Evolutionary conservation across 768 basidiomycete genomes (phyloP).

Genomic region (Suillus hirtellus): DNA sequence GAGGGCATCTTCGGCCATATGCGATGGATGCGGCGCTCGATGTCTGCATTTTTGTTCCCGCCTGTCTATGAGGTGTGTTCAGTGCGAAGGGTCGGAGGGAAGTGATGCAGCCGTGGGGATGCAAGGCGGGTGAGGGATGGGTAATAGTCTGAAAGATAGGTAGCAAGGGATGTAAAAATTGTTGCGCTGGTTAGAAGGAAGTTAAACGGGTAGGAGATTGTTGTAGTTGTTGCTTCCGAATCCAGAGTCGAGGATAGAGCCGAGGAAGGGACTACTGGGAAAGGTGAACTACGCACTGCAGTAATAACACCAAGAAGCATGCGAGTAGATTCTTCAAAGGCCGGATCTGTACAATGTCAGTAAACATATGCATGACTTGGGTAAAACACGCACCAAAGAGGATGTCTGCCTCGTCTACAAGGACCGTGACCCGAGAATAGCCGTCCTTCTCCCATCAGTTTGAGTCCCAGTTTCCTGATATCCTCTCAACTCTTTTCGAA

Average conservation of each 20-base stretch:
- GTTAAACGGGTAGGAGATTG: conserved; percentile 68
- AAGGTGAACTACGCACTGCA: conserved; percentile 43
- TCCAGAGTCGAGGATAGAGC: conserved; percentile 19
- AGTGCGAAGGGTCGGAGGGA: conserved; percentile 68
- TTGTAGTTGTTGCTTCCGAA: conserved; percentile 9
- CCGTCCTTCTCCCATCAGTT: no score
- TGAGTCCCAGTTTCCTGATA: no score
- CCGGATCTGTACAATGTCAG: conserved; percentile 54
- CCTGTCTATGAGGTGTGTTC: conserved; percentile 78
- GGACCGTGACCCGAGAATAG: no score
- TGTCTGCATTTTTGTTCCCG: conserved; percentile 79
- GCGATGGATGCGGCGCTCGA: conserved; percentile 68
- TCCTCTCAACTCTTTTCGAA: no score
- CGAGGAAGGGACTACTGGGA: conserved; percentile 19
- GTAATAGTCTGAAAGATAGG: conserved; percentile 62
- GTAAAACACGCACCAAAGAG: conserved; percentile 62
- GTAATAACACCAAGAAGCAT: conserved; percentile 71
- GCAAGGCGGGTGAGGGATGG: conserved; percentile 69
- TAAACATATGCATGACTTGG: neutral
- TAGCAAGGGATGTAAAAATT: conserved; percentile 72
- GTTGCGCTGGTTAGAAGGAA: conserved; percentile 86
- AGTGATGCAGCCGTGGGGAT: conserved; percentile 76
- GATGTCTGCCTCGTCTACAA: conserved; percentile 91
- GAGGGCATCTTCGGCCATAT: conserved; percentile 70
- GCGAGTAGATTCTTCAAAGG: conserved; percentile 71